Base-by-base conservation (phyloP, 345 rosid genomes). In the Cardamine resedifolia region DNA sequence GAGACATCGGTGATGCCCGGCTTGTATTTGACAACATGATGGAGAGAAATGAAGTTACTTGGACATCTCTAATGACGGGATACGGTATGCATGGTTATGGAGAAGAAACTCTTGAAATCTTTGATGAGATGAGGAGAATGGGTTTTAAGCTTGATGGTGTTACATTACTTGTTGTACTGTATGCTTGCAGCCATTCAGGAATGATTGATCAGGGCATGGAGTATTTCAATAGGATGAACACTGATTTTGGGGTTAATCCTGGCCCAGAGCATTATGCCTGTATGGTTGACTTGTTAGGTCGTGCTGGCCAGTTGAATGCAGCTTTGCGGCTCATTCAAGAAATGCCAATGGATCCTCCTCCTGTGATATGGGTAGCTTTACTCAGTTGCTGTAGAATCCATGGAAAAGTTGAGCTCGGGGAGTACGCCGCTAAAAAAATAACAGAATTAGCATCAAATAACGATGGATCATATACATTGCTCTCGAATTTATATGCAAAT, bases 101-200 rank as follows among this genome's bases (percentile, higher is more conserved):
- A 23, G 85, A 84, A 66, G 88, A 85, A 72, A 88, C 89, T 74
- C 82, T 83, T 30, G 48, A 36, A 67, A 80, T 86, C 74, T 86
- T 89, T 51, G 77, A 83, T 30, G 76, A 85, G 76, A 92, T 92
- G 97, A 78, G 72, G 67, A 75, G 41, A 65, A 70, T 55, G 16
- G 94, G 96, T 41, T 74, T 84, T 56, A 81, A 67, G 49, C 88
- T 83, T 60, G 97, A 92, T 74, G 82, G 66, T 30, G 76, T 92
- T 64, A 86, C 96, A 21, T 85, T 92, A 66, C 87, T 88, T 70
- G 96, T 86, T 57, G 68, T 88, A 70, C 81, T 89, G 19, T 92
- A 92, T 82, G 96, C 88, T 56, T 92, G 96, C 81, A 92, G 89
- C 82, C 97, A 92, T 82, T 86, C 94, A 0, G 94, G 97, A 66